Evolutionary conservation across 192 early-diverging fungal species (phyloP), one percentile per base, ranked within the genome.

Genomic region (Allomyces macrogynus): DNA sequence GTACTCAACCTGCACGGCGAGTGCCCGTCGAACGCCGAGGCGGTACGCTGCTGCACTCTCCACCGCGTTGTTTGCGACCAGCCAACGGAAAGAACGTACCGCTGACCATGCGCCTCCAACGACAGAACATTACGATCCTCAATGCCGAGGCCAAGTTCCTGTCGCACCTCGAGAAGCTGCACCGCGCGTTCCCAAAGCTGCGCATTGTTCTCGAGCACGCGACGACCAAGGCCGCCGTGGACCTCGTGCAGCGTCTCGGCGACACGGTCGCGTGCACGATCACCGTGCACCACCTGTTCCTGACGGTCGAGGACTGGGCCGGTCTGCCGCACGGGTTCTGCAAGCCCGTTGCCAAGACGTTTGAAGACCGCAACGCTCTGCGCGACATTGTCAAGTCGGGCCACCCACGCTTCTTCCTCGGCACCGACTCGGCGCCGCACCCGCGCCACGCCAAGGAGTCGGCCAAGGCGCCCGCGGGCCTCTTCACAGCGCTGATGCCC

Each of bases 271-370:
- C 81, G 0, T 95, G 92, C 72, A 89, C 86, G 12, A 94, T 98
- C 68, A 98, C 95, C 1, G 86, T 95, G 5, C 95, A 98, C 75
- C 93, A 98, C 71, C 72, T 98, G 68, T 76, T 87, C 62, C 74
- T 98, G 18, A 79, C 88, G 27, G 87, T 95, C 0, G 95, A 98
- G 70, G 93, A 98, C 74, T 98, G 95, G 95, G 95, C 95, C 26
- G 95, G 93, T 8, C 27, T 25, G 22, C 86, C 85, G 65, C 95
- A 98, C 69, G 83, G 93, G 73, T 98, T 92, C 74, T 98, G 95
- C 80, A 98, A 98, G 76, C 95, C 95, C 27, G 95, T 98, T 23
- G 95, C 95, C 27, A 98, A 98, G 76, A 94, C 77, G 70, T 92
- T 90, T 12, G 81, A 82, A 61, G 95, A 98, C 69, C 85, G 95